Base-by-base conservation (phyloP, 2,329 filamentous ascomycete species). In the Geosmithia flava region DNA sequence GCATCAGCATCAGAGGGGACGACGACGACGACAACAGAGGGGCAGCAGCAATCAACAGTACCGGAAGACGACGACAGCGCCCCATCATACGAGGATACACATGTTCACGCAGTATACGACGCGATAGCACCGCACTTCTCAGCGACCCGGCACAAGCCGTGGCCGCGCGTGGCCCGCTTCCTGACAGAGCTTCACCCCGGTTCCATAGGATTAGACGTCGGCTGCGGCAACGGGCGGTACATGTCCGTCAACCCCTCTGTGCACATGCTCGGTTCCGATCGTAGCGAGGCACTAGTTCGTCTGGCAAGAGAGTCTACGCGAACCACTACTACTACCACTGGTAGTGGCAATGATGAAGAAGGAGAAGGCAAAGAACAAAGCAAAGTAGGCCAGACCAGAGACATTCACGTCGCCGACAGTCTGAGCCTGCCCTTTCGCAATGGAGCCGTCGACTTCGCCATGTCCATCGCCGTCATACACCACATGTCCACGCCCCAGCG, bases 201-300 rank as follows among this genome's bases (percentile, higher is more conserved):
- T 23, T 77, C 86, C 46, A 68, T 97, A 49, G 93, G 93, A 10
- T 74, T 95, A 30, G 93, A 98, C 65, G 75, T 97, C 49, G 93
- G 93, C 51, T 97, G 93, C 67, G 93, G 93, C 51, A 98, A 98
- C 68, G 93, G 93, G 55, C 97, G 97, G 72, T 96, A 97, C 63
- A 71, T 97, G 51, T 71, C 76, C 51, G 85, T 95, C 49, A 94
- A 94, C 66, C 75, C 73, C 20, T 67, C 78, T 56, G 68, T 95
- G 45, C 89, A 86, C 68, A 83, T 96, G 48, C 63, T 97, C 50
- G 91, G 81, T 49, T 91, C 85, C 49, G 93, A 97, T 69, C 79
- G 88, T 70, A 94, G 80, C 57, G 72, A 70, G 20, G 68, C 72
- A 49, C 72, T 81, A 33, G 69, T 74, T 45, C 62, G 64, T 37